Evolutionary conservation across 495 filamentous ascomycete species (phyloP).

Genomic region (Aspergillus wentii): DNA sequence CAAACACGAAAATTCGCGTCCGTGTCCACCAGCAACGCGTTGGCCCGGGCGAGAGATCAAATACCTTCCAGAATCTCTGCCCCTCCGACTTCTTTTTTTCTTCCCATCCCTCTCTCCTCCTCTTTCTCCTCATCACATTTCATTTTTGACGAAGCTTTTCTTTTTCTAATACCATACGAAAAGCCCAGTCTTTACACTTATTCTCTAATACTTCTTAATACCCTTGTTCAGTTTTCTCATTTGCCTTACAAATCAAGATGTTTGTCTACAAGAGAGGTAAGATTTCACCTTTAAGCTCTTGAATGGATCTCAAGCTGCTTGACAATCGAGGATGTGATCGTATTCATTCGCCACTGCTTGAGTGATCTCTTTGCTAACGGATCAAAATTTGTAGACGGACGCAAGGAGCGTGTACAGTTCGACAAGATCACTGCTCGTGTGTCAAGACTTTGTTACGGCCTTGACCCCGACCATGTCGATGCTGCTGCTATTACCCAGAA

Average conservation of each 20-base stretch:
- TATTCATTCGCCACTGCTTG: slow-evolving; percentile 20
- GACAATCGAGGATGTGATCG: slow-evolving; percentile 1
- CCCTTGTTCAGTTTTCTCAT: slow-evolving; percentile 10
- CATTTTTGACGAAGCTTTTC: slow-evolving; percentile 3
- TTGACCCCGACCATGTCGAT: slow-evolving; percentile 95
- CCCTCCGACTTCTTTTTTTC: slow-evolving; percentile 31
- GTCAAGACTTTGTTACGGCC: slow-evolving; percentile 92
- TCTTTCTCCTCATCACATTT: slow-evolving; percentile 14
- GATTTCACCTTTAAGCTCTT: slow-evolving; percentile 19
- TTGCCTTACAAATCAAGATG: slow-evolving; percentile 43
- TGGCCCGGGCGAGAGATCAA: slow-evolving; percentile 30
- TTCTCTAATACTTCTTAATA: too few relatives aligned
- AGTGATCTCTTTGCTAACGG: slow-evolving; percentile 16
- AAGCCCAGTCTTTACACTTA: too few relatives aligned
- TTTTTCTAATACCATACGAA: too few relatives aligned
- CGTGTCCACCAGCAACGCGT: slow-evolving; percentile 30
- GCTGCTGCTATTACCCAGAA: slow-evolving; percentile 98
- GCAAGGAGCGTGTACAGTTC: slow-evolving; percentile 99
- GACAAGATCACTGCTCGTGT: slow-evolving; percentile 99
- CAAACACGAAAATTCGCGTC: slow-evolving; percentile 41
- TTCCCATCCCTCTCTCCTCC: slow-evolving; percentile 18
- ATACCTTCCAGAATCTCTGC: slow-evolving; percentile 28
- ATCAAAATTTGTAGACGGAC: slow-evolving; percentile 65
- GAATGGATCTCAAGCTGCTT: too few relatives aligned
- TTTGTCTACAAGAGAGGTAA: slow-evolving; percentile 70